Base-by-base conservation (phyloP, 2,329 filamentous ascomycete genomes). In the Penicillium hordei region DNA sequence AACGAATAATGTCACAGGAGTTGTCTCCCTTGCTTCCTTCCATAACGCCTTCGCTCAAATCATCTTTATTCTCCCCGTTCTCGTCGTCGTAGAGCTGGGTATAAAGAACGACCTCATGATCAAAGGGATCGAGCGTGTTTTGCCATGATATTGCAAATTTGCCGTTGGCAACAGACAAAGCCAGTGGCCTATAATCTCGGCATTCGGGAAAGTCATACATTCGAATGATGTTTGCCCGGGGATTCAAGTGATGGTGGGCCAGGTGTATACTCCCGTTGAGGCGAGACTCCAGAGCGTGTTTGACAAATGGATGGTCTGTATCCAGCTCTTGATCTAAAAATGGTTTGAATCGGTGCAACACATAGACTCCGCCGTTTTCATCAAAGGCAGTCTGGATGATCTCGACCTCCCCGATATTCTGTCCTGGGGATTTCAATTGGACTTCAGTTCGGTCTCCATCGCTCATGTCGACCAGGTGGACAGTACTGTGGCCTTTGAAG, bases 101-200 rank as follows among this genome's bases (percentile, higher is more conserved):
- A 52, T 76, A 75, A n/a, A 73, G 57, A 12, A 70, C 48, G 12
- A 76, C 72, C 21, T 69, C 64, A 55, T 70, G 55, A 12, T 67
- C 59, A 31, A 57, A 23, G 9, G 43, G 36, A 15, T 68, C 62
- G 7, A 61, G 48, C 31, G 21, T 15, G 58, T 74, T 66, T 48
- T 70, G 69, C 74, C 74, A 76, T n/a, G 71, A 75, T 38, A 76
- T 74, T 1, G 69, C 74, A 67, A 76, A 75, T 6, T 55, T 61
- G n/a, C 61, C 52, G 23, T 52, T 44, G 27, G 63, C 42, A 10
- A 57, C 63, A 9, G 70, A 67, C 45, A 76, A 52, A 33, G 70
- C 70, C 31, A 71, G 52, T 12, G 72, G 71, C 23, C 70, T 66
- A 42, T 69, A 72, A 3, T 68, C 65, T 5, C 29, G 49, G 39